phyloP scores from a whole-genome alignment of 1,284 basidiomycete genomes.

The Trichosporon sp. region DNA sequence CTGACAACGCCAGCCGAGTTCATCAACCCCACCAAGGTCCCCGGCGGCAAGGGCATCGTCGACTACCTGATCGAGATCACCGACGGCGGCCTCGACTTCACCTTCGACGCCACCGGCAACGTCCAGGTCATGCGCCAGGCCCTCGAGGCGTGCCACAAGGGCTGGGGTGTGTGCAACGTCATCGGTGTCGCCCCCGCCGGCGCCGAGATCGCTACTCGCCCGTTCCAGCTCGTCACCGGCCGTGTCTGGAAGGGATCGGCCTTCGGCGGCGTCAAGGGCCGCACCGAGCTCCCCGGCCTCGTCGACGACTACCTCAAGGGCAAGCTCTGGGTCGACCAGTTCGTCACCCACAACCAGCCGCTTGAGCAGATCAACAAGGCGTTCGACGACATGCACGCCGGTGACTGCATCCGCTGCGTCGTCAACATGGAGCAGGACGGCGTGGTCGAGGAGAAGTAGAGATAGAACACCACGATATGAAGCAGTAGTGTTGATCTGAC shows the following conservation, averaged over 20 bases:
- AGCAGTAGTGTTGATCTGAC: neutral
- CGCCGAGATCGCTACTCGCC: constrained; percentile 92
- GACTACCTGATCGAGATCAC: constrained; percentile 87
- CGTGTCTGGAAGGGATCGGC: constrained; percentile 92
- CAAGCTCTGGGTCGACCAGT: constrained; percentile 66
- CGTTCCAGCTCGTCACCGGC: constrained; percentile 76
- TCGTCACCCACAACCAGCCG: constrained; percentile 72
- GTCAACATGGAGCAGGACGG: constrained; percentile 49
- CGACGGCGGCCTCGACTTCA: constrained; percentile 95
- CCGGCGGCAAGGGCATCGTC: constrained; percentile 74
- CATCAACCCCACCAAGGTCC: constrained; percentile 73
- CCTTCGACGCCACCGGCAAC: constrained; percentile 95
- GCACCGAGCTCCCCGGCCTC: constrained; percentile 85
- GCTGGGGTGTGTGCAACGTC: constrained; percentile 94
- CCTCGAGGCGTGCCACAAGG: constrained; percentile 96
- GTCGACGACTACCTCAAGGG: constrained; percentile 57
- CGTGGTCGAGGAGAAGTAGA: constrained; percentile 5
- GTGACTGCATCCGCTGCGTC: constrained; percentile 88
- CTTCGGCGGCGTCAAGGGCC: constrained; percentile 96
- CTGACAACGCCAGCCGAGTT: constrained; percentile 60
- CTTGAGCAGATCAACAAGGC: constrained; percentile 79
- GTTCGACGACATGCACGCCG: constrained; percentile 91
- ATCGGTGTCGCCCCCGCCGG: constrained; percentile 96
- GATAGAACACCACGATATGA: neutral
- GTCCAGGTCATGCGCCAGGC: constrained; percentile 93